These are phyloP conservation scores for Termitomyces eurrhizus DNA, from an alignment of 768 basidiomycete genomes.

Conservation along the genomic window DNA sequence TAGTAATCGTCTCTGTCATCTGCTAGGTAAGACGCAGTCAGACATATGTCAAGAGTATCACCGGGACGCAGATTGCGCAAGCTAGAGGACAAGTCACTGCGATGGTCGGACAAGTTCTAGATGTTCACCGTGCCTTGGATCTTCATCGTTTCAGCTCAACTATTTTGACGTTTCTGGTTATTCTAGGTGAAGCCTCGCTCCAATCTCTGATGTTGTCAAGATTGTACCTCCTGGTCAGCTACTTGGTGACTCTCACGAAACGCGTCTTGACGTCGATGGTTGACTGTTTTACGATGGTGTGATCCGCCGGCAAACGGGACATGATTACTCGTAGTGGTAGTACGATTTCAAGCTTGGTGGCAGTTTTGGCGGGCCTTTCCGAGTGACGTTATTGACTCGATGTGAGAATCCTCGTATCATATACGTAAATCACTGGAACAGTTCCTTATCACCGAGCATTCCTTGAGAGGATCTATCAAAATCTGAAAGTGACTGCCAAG, in stretches of 20 bases:
- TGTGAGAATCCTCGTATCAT: neutral
- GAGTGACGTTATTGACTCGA: neutral
- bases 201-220: conserved; percentile 1
- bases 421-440: neutral
- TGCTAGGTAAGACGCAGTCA: neutral
- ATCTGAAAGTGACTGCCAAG: neutral
- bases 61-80: neutral
- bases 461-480: neutral
- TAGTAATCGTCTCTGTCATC: neutral
- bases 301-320: too few species aligned
- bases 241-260: conserved; percentile 7
- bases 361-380: too few species aligned
- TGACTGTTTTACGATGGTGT: neutral
- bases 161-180: neutral
- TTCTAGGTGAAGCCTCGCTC: neutral
- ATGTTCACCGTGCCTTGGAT: neutral
- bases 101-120: neutral
- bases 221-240: neutral
- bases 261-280: neutral
- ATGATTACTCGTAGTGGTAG: too few species aligned
- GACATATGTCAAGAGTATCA: neutral
- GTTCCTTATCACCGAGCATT: neutral
- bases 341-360: too few species aligned
- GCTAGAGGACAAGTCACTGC: neutral
- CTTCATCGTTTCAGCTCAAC: neutral